Conservation (phyloP, 2,329 filamentous ascomycete genomes). For the Aureobasidium sp. region DNA sequence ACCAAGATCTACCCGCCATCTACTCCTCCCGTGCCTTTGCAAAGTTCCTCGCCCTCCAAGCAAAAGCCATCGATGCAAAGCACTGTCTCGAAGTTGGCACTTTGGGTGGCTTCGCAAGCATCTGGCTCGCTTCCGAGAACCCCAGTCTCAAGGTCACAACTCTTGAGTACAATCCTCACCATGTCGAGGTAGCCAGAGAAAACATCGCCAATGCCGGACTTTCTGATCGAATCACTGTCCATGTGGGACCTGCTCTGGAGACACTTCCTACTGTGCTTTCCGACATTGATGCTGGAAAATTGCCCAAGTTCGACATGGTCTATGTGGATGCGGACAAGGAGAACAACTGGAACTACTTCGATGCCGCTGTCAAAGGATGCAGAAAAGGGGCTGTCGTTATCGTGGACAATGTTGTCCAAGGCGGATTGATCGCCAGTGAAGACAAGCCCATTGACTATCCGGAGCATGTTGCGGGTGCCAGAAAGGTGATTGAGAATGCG, state of each 20-base stretch:
- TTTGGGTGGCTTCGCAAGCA: slow-evolving; percentile 46
- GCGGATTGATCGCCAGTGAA: slow-evolving; percentile 30
- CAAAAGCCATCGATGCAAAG: slow-evolving; percentile 17
- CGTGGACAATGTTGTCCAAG: slow-evolving; percentile 44
- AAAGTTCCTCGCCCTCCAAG: slow-evolving; percentile 33
- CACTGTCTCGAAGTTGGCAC: slow-evolving; percentile 48
- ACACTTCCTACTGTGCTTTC: slow-evolving; percentile 33
- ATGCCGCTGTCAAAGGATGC: slow-evolving; percentile 31
- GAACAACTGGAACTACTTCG: slow-evolving; percentile 44
- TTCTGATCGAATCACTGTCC: slow-evolving; percentile 35
- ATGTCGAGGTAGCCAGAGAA: slow-evolving; percentile 39
- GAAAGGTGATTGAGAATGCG: slow-evolving; percentile 33
- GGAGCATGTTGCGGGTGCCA: slow-evolving; percentile 23
- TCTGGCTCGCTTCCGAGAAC: slow-evolving; percentile 42
- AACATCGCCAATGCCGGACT: slow-evolving; percentile 38
- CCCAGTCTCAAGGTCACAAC: slow-evolving; percentile 38
- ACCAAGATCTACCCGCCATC: slow-evolving; percentile 26
- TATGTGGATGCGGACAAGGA: slow-evolving; percentile 48
- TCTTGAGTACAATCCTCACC: slow-evolving; percentile 42
- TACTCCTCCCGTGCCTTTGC: slow-evolving; percentile 28
- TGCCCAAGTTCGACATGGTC: slow-evolving; percentile 40
- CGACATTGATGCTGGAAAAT: slow-evolving; percentile 33
- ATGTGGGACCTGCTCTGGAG: slow-evolving; percentile 39
- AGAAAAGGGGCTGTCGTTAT: slow-evolving; percentile 36
- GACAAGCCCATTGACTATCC: slow-evolving; percentile 15